Evolutionary conservation across 176 grass and related monocot genomes (phyloP), one percentile per base, ranked within the genome.

Genomic region (Paspalum notatum): DNA sequence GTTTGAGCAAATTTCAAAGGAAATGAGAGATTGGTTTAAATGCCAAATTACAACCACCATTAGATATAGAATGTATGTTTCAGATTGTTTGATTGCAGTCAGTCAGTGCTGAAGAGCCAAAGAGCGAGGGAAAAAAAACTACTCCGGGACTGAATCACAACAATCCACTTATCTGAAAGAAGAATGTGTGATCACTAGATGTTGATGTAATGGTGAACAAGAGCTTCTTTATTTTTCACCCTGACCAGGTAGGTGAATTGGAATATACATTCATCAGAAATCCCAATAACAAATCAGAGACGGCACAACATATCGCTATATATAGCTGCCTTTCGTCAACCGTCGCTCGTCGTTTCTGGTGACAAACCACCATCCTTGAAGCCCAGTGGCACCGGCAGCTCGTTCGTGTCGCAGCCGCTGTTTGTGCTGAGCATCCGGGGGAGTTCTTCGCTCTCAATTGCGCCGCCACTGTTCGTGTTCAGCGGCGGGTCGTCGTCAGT

Each of bases 191-290:
- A 61, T 22, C 51, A 24, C 38, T 37, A 4, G 46, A 3, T n/a
- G 17, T 14, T 12, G 24, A 56, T 41, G 10, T 54, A 13, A 57
- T 64, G 47, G 26, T 76, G 8, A 70, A 54, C 9, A 60, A 7
- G 26, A 51, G 57, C 26, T 61, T 8, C 0, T 69, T 80, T 70
- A 62, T 81, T 71, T 71, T 64, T 53, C 87, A 69, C 46, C 62
- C 9, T 38, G 52, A 47, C 39, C 37, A 62, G 70, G 52, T 17
- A 62, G 70, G 52, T 17, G 62, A 65, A 49, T 70, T 81, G 56
- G 13, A 27, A 64, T 65, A 65, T 58, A 81, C 63, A 57, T 39
- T 46, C 22, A 42, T 38, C 4, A 65, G n/a, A 37, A 48, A 43
- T 18, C 37, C n/a, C 48, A 68, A 65, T 38, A 14, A 39, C 17